These are phyloP conservation scores for Suillus tomentosus DNA, from an alignment of 768 basidiomycete genomes.

Conservation along the genomic window DNA sequence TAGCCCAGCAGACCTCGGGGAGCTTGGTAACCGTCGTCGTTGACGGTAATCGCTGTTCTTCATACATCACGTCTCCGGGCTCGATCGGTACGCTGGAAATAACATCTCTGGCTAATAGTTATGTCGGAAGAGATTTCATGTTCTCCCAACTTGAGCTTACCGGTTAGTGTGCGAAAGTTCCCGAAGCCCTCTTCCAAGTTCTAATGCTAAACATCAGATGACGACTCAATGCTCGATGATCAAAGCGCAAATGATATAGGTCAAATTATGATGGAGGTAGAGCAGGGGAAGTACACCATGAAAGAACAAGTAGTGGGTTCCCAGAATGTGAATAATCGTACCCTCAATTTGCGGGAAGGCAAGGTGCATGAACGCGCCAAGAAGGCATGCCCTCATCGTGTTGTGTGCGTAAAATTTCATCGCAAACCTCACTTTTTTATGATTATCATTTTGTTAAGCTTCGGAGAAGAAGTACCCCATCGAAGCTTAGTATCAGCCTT, in stretches of 20 bases:
- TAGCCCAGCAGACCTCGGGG: not conserved
- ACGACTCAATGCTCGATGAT: slow-evolving; percentile 20
- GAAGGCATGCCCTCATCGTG: slow-evolving; percentile 1
- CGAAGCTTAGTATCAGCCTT: no score
- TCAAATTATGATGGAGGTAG: slow-evolving; percentile 14
- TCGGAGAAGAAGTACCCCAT: slow-evolving; percentile 13
- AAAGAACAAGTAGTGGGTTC: rapidly evolving
- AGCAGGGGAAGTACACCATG: not conserved
- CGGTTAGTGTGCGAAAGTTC: slow-evolving; percentile 12
- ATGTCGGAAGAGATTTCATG: slow-evolving; percentile 8
- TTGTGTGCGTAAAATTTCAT: not conserved
- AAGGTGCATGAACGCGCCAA: slow-evolving; percentile 1
- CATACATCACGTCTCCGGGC: rapidly evolving
- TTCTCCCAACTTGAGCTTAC: slow-evolving; percentile 22
- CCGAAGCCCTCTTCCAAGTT: not conserved
- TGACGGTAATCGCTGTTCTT: slow-evolving; percentile 6
- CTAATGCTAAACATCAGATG: slow-evolving; percentile 19
- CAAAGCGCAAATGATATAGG: slow-evolving; percentile 15
- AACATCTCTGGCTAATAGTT: not conserved
- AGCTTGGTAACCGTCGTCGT: not conserved
- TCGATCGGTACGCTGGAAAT: rapidly evolving
- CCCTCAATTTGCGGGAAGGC: not conserved
- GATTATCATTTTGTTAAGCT: slow-evolving; percentile 12
- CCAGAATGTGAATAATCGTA: rapidly evolving
- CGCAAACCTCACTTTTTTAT: not conserved